phyloP scores from a whole-genome alignment of 352 stramenopile species.

The Globisporangium viniferum region DNA sequence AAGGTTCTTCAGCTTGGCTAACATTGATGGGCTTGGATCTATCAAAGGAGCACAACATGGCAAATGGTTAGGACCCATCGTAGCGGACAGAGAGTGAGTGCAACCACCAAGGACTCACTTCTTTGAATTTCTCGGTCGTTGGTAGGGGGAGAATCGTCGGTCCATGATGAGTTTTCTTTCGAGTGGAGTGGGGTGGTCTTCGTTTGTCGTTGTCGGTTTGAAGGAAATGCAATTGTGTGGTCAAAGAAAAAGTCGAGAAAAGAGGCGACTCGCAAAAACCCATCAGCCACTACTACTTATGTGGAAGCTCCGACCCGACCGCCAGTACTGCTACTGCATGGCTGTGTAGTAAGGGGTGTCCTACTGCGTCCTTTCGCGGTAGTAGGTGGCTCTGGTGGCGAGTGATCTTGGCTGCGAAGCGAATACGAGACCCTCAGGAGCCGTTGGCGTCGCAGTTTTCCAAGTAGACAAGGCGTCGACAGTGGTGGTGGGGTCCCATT shows the following conservation, averaged over 20 bases:
- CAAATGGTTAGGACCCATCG: background rate
- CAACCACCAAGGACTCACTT: constrained; percentile 10
- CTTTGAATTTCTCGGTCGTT: constrained; percentile 1
- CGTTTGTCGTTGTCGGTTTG: constrained; percentile 10
- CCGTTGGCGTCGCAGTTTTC: constrained; percentile 7
- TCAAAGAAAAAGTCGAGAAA: constrained; percentile 16
- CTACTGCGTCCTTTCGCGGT: background rate
- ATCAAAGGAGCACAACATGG: background rate
- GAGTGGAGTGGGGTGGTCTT: background rate
- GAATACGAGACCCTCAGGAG: constrained; percentile 3
- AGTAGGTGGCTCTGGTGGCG: background rate
- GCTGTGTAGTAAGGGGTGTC: background rate
- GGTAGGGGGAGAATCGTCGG: constrained; percentile 17
- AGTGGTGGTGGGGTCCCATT: background rate
- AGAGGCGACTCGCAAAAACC: constrained; percentile 3
- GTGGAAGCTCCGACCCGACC: too few species aligned
- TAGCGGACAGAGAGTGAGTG: background rate
- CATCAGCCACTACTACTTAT: background rate
- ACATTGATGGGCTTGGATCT: constrained; percentile 1
- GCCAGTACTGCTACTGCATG: background rate
- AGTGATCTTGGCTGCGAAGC: constrained; percentile 5
- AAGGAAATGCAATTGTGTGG: constrained; percentile 19
- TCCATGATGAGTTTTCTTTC: constrained; percentile 17
- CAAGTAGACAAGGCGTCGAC: constrained; percentile 3
- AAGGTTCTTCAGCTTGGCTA: constrained; percentile 9